phyloP scores from a whole-genome alignment of 2,329 filamentous ascomycete genomes.

The Fusarium haematococcum region DNA sequence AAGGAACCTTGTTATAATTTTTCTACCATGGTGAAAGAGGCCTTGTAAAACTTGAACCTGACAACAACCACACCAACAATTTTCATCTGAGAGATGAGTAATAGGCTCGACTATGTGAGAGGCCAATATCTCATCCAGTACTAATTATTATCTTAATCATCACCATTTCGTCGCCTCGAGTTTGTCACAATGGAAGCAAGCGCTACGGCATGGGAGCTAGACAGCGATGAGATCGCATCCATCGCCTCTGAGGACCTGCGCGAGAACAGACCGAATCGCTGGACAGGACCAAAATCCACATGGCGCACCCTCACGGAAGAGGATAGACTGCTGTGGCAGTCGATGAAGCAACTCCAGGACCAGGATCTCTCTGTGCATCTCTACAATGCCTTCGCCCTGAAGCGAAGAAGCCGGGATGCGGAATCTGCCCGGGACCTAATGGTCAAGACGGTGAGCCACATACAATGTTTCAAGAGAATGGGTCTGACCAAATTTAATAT shows the following conservation, averaged over 20 bases:
- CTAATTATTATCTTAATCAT: background rate
- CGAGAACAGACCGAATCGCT: conserved; percentile 75
- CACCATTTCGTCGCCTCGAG: background rate
- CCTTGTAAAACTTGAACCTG: conserved; percentile 32
- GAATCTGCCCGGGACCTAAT: conserved; percentile 45
- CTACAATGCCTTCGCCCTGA: conserved; percentile 81
- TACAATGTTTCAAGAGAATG: background rate
- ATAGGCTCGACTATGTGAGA: background rate
- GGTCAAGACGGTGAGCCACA: conserved; percentile 44
- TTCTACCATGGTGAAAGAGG: background rate
- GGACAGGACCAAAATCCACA: conserved; percentile 72
- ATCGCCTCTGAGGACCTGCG: conserved; percentile 61
- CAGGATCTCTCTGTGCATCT: conserved; percentile 80
- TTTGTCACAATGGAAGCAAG: conserved; percentile 36
- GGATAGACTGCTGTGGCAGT: conserved; percentile 72
- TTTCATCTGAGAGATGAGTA: background rate
- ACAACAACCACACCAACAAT: conserved; percentile 10
- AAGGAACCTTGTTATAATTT: conserved; percentile 4
- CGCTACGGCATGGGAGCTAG: conserved; percentile 54
- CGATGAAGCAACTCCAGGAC: conserved; percentile 72
- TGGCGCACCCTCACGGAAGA: conserved; percentile 74
- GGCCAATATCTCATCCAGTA: no score
- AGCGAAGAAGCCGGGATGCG: conserved; percentile 50
- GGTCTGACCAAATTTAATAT: background rate
- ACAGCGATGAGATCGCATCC: conserved; percentile 60